Evolutionary conservation across 2,329 filamentous ascomycete species (phyloP).

Genomic region (Claviceps cyperi): DNA sequence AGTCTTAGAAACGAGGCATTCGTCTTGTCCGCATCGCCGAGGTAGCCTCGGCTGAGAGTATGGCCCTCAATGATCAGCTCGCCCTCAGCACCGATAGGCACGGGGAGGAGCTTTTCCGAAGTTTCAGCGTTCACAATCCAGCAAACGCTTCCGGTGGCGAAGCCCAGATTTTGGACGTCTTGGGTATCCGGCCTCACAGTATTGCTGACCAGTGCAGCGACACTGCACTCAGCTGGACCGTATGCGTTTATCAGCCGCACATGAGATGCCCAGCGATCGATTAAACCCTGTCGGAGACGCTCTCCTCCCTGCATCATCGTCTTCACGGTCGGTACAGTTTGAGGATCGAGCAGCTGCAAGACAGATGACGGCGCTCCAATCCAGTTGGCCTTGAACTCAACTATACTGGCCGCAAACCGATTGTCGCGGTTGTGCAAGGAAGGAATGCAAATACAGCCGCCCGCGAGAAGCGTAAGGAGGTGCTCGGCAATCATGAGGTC

Average conservation of each 20-base stretch:
- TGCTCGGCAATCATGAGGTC: constrained; percentile 1
- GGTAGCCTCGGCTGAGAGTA: constrained; percentile 33
- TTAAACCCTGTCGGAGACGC: not conserved
- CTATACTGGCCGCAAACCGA: not conserved
- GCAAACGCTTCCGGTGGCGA: constrained; percentile 5
- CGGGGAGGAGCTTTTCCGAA: constrained; percentile 6
- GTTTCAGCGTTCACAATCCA: constrained; percentile 13
- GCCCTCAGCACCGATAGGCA: constrained; percentile 14
- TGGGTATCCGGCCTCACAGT: not conserved
- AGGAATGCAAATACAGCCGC: constrained; percentile 1
- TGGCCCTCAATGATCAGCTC: constrained; percentile 27
- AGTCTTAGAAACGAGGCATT: constrained; percentile 9
- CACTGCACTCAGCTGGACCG: not conserved
- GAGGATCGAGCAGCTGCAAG: not conserved
- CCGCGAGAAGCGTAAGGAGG: not conserved
- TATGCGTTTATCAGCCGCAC: not conserved
- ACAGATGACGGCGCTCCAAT: not conserved
- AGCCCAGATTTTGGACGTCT: constrained; percentile 15
- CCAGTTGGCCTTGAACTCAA: not conserved
- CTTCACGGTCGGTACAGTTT: not conserved
- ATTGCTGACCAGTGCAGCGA: not conserved
- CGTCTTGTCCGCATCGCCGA: constrained; percentile 22
- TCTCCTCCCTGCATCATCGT: not conserved
- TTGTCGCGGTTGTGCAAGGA: not conserved
- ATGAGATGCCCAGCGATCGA: not conserved